A percentile compares a stretch with the other conserved stretches of the same genome.
Conservation (phyloP, 805 yeast genomes). For the Candida anglica region DNA sequence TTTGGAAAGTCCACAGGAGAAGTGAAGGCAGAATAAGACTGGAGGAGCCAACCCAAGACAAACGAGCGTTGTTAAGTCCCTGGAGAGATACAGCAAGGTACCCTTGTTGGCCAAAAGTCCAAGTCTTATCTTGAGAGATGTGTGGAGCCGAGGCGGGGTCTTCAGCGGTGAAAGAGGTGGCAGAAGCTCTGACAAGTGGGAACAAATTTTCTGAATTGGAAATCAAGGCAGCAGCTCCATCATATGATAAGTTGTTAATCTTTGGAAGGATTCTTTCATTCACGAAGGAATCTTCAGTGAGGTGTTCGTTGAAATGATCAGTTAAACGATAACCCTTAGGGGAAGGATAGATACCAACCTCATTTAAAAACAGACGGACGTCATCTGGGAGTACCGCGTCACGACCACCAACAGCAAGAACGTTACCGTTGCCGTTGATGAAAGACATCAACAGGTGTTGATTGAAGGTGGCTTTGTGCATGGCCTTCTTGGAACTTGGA, state of each 20-base stretch:
- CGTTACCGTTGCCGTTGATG: constrained; percentile 67
- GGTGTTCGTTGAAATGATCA: constrained; percentile 55
- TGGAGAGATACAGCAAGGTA: constrained; percentile 75
- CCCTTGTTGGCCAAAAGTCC: constrained; percentile 83
- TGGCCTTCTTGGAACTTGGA: constrained; percentile 31
- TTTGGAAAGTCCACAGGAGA: constrained; percentile 69
- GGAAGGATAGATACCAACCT: constrained; percentile 80
- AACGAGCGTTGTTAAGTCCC: constrained; percentile 72
- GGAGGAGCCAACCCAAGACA: constrained; percentile 74
- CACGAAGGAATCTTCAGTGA: constrained; percentile 25
- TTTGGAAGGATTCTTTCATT: constrained; percentile 10
- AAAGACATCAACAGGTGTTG: constrained; percentile 51
- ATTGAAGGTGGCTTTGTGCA: constrained; percentile 26
- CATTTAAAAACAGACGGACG: constrained; percentile 62
- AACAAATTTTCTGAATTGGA: constrained; percentile 64
- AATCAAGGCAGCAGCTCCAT: constrained; percentile 67
- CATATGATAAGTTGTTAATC: constrained; percentile 15
- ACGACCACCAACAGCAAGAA: constrained; percentile 59
- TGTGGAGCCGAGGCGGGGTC: constrained; percentile 39
- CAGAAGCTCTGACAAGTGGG: constrained; percentile 66
- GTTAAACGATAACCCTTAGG: constrained; percentile 63
- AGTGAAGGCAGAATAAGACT: constrained; percentile 40
- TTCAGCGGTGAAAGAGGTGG: constrained; percentile 55
- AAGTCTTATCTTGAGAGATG: constrained; percentile 46
- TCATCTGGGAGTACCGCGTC: constrained; percentile 30